Percentiles rank a stretch among this genome's conserved stretches.
phyloP scores from a whole-genome alignment of 495 filamentous ascomycete species.

The Podospora anserina region DNA sequence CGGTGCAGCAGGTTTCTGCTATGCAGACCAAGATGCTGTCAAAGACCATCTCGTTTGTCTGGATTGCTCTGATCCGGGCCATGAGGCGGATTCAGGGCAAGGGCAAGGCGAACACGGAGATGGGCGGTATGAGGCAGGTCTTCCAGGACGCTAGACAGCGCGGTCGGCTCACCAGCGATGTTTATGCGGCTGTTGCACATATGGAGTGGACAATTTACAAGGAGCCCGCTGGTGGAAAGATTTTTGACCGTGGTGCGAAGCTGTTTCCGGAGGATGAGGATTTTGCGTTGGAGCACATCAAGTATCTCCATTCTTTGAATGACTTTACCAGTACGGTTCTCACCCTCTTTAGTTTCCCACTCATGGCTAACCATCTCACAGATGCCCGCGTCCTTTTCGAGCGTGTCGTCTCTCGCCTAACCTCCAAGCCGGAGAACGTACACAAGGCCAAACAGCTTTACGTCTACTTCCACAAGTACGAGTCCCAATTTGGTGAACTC shows the following conservation, averaged over 20 bases:
- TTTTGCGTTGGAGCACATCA: conserved; percentile 90
- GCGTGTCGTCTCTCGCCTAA: conserved; percentile 76
- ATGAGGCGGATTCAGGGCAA: conserved; percentile 95
- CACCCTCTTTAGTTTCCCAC: neutral
- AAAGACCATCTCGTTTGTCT: conserved; percentile 79
- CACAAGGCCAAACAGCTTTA: conserved; percentile 81
- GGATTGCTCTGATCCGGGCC: conserved; percentile 90
- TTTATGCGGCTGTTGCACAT: conserved; percentile 86
- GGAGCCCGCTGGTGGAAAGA: conserved; percentile 83
- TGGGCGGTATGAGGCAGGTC: conserved; percentile 76
- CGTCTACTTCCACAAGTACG: conserved; percentile 87
- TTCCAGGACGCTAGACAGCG: conserved; percentile 82
- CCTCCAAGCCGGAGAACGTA: conserved; percentile 65
- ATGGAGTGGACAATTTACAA: conserved; percentile 96
- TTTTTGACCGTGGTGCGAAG: conserved; percentile 90
- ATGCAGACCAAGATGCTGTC: conserved; percentile 70
- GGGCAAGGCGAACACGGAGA: conserved; percentile 58
- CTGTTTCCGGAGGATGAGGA: conserved; percentile 88
- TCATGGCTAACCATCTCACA: conserved; percentile 33
- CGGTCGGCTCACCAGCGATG: conserved; percentile 85
- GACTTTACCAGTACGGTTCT: conserved; percentile 81
- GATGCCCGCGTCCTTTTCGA: conserved; percentile 94
- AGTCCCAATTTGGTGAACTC: conserved; percentile 89
- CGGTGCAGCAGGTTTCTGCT: conserved; percentile 65
- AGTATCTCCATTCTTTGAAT: conserved; percentile 84